Base-by-base conservation (phyloP, 768 basidiomycete genomes). In the Cytidiella melzeri region DNA sequence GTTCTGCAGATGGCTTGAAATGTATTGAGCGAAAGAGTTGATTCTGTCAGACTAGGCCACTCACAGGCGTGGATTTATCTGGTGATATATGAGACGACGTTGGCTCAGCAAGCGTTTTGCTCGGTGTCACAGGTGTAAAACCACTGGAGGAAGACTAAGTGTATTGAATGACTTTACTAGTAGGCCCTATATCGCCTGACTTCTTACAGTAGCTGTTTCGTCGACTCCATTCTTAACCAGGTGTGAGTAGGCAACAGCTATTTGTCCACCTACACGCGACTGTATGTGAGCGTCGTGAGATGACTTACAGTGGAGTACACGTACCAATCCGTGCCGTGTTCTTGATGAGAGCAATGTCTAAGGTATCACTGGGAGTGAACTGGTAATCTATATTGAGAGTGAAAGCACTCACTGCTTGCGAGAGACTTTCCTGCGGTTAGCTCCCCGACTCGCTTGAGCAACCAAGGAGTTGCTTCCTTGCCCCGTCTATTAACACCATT, bases 401-500 rank as follows among this genome's bases (percentile, higher is more conserved):
- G 20, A 9, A 50, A 4, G 3, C 18, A 68, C 85, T 65, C 51
- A 87, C 85, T 87, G 60, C 78, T 83, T 34, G 73, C 69, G 45
- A 96, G 68, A 4, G 91, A 92, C 52, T 72, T 73, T 2, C 92
- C 92, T 26, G 76, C 61, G 0, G 87, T 92, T 42, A 98, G 71
- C 62, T 95, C 86, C 13, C 76, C 76, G 1, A 98, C 83, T 25
- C 95, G 81, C 39, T 75, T 73, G 25, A 99, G 71, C 9, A 99
- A 71, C 95, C 95, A 98, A 5, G 96, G 96, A 1, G 96, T 99
- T 5, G 79, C 92, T 52, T 92, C 88, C 58, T 96, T 97, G 2
- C 96, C 96, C 15, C 74, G 71, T 57, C 73, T 80, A 59, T 77
- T 85, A 41, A 95, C 70, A 2, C 93, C 92, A 54, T 84, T 85